These are phyloP conservation scores for Pyrus hybrid DNA, from an alignment of 331 rosid species.

Conservation along the genomic window DNA sequence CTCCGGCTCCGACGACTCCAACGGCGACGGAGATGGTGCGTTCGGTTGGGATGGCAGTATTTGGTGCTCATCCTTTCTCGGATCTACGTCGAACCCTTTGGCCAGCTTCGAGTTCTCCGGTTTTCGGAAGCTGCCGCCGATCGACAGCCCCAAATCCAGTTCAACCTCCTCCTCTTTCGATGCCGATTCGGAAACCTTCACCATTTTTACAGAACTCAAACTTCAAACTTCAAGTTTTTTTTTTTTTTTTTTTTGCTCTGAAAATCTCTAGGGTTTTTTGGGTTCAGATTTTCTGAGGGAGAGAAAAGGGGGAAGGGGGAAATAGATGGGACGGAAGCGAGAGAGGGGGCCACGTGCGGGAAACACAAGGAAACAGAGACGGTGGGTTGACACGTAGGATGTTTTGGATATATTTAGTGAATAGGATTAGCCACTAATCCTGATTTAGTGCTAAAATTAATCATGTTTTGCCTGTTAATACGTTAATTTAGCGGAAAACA, in stretches of 20 bases:
- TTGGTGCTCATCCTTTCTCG: background rate
- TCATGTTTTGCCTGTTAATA: background rate
- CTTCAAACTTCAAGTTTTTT: background rate
- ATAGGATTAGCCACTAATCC: slow-evolving; percentile 16
- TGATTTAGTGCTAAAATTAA: slow-evolving; percentile 8
- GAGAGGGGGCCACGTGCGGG: slow-evolving; percentile 16
- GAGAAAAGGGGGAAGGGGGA: background rate
- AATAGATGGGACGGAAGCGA: background rate
- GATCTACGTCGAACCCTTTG: background rate
- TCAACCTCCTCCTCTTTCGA: slow-evolving; percentile 26
- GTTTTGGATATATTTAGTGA: background rate
- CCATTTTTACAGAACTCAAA: slow-evolving; percentile 10
- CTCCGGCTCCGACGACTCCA: background rate
- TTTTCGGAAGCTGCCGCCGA: slow-evolving; percentile 41
- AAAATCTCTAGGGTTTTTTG: slow-evolving; percentile 1
- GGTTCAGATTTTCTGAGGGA: slow-evolving; percentile 10
- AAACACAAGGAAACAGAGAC: slow-evolving; percentile 10
- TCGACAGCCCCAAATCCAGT: slow-evolving; percentile 60
- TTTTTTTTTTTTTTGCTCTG: background rate
- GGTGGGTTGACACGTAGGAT: slow-evolving; percentile 35
- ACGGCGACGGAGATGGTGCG: background rate
- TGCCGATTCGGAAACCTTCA: slow-evolving; percentile 17
- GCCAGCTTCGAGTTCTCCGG: slow-evolving; percentile 8
- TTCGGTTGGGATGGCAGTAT: background rate
- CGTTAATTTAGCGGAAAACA: slow-evolving; percentile 16